A percentile compares a stretch with the other conserved stretches of the same genome.
Evolutionary conservation across 2,329 filamentous ascomycete species (phyloP).

Genomic region (Stachybotrys chartarum): DNA sequence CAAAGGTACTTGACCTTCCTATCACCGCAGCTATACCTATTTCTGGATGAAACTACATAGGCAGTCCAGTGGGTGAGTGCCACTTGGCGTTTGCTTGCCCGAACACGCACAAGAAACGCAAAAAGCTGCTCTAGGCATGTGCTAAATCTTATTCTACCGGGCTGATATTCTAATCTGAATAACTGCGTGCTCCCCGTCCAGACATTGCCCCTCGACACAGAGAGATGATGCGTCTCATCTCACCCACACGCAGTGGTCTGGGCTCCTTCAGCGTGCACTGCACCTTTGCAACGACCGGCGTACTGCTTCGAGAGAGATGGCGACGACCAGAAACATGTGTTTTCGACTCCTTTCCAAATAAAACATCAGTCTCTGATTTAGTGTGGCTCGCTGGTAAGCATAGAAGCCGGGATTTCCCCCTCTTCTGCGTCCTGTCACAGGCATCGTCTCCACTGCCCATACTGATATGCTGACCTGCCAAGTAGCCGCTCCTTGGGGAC

Average conservation of each 20-base stretch:
- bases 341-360: background rate
- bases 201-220: slow-evolving; percentile 17
- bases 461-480: background rate
- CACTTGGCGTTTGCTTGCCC: too few relatives aligned
- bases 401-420: background rate
- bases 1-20: too few relatives aligned
- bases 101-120: too few relatives aligned
- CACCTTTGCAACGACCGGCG: slow-evolving; percentile 15
- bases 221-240: slow-evolving; percentile 20
- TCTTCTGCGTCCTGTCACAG: background rate
- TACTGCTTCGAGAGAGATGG: slow-evolving; percentile 8
- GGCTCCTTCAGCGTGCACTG: slow-evolving; percentile 23
- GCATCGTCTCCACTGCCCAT: background rate
- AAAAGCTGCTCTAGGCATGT: background rate
- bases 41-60: too few relatives aligned
- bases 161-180: slow-evolving; percentile 8
- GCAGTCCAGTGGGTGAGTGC: too few relatives aligned
- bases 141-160: background rate
- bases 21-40: too few relatives aligned
- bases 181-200: slow-evolving; percentile 11
- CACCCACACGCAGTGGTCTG: slow-evolving; percentile 18
- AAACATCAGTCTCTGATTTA: background rate
- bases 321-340: background rate
- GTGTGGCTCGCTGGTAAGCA: background rate
- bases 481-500: background rate